Conservation (phyloP, 208 protist genomes). For the Vickermania spadyakhi region DNA sequence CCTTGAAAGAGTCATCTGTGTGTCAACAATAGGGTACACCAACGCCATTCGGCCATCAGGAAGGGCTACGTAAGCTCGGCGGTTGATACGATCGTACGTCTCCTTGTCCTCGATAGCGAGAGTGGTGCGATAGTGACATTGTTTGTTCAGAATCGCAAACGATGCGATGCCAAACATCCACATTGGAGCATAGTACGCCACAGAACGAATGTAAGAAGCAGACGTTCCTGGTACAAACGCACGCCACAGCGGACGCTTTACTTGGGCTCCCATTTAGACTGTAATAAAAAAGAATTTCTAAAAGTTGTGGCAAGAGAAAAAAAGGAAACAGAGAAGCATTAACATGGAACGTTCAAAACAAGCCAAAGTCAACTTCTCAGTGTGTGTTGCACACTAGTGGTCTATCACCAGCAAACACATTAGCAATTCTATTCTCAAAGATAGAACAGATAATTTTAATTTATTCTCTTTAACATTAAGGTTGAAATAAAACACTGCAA, state of each 20-base stretch:
- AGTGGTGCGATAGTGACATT: slow-evolving; percentile 77
- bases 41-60: slow-evolving; percentile 87
- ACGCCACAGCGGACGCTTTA: slow-evolving; percentile 78
- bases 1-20: slow-evolving; percentile 63
- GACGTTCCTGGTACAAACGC: slow-evolving; percentile 63
- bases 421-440: no score
- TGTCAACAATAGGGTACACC: slow-evolving; percentile 85
- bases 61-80: slow-evolving; percentile 83
- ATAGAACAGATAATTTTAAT: no score
- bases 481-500: no score
- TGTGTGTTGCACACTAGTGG: no score
- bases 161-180: slow-evolving; percentile 63
- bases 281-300: no score
- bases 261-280: slow-evolving; percentile 14
- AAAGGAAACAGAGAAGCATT: no score
- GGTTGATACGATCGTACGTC: slow-evolving; percentile 84
- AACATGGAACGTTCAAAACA: no score
- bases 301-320: no score
- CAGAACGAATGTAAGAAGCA: slow-evolving; percentile 56
- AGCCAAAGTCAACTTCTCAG: no score
- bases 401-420: no score
- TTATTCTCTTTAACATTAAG: no score
- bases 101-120: slow-evolving; percentile 69
- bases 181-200: slow-evolving; percentile 54
- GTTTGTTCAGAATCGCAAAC: slow-evolving; percentile 66